phyloP scores from a whole-genome alignment of 2,329 filamentous ascomycete species.

The Microdochium trichocladiopsis region DNA sequence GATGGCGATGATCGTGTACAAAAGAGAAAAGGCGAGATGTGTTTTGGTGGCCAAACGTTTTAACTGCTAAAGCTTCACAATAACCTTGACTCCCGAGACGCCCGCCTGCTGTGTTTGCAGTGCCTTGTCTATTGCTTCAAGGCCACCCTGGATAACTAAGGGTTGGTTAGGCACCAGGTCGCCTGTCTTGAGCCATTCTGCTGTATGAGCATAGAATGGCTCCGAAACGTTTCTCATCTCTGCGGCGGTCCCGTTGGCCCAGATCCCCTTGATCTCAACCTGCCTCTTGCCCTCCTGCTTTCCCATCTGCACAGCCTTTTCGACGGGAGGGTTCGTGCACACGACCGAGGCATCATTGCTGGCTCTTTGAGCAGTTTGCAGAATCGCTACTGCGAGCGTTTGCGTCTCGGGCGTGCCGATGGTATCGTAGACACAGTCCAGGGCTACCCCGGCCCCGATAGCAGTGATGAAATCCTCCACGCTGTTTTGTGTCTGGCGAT shows the following conservation, averaged over 20 bases:
- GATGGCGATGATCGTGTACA: too few species aligned
- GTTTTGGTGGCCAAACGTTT: too few species aligned
- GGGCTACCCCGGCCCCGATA: conserved; percentile 11
- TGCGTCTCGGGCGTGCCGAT: conserved; percentile 15
- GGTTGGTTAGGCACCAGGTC: background rate
- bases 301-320: too few species aligned
- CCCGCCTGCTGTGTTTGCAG: background rate
- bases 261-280: background rate
- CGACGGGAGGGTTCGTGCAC: too few species aligned
- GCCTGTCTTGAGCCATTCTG: background rate
- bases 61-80: background rate
- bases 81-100: background rate
- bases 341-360: background rate
- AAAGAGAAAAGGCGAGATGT: too few species aligned
- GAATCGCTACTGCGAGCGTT: background rate
- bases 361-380: background rate
- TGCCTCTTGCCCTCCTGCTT: background rate
- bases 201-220: background rate
- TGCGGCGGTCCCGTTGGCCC: background rate
- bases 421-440: conserved; percentile 21
- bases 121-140: background rate
- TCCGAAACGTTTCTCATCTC: background rate
- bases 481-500: conserved; percentile 7
- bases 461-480: conserved; percentile 15
- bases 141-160: background rate